Evolutionary conservation across 768 basidiomycete species (phyloP).

Genomic region (Paxillus involutus): DNA sequence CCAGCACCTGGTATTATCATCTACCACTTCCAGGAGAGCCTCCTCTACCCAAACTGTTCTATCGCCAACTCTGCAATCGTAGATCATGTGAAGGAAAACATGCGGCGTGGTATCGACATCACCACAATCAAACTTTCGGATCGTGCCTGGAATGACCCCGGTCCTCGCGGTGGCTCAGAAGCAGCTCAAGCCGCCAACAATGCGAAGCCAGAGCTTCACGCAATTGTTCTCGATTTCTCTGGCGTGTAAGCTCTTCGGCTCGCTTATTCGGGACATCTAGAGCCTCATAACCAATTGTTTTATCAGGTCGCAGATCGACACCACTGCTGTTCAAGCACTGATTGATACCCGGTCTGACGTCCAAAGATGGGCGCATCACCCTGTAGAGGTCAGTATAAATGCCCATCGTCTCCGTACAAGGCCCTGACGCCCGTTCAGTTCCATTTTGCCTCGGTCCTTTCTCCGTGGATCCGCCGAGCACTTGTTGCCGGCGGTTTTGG

Average conservation of each 20-base stretch:
- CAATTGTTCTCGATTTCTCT: conserved; percentile 91
- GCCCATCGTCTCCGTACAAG: background rate
- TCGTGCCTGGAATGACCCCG: conserved; percentile 94
- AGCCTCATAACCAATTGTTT: background rate
- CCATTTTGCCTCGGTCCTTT: conserved; percentile 91
- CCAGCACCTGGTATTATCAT: conserved; percentile 87
- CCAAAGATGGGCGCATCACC: conserved; percentile 79
- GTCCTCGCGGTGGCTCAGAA: conserved; percentile 52
- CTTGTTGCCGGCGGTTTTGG: conserved; percentile 92
- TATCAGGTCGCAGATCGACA: conserved; percentile 80
- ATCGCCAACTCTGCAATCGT: conserved; percentile 71
- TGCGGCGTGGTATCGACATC: conserved; percentile 75
- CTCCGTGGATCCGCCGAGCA: conserved; percentile 91
- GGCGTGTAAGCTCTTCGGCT: conserved; percentile 48
- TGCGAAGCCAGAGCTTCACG: conserved; percentile 67
- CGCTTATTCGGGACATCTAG: background rate
- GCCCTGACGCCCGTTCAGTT: conserved; percentile 50
- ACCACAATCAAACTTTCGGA: conserved; percentile 60
- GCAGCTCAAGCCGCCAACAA: conserved; percentile 52
- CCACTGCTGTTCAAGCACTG: conserved; percentile 87
- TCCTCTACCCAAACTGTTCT: conserved; percentile 80
- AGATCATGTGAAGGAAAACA: conserved; percentile 76
- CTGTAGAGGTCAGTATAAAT: conserved; percentile 57
- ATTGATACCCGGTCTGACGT: conserved; percentile 86
- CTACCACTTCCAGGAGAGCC: conserved; percentile 91